Base-by-base conservation (phyloP, 2,329 filamentous ascomycete genomes). In the Davidsoniella australis region DNA sequence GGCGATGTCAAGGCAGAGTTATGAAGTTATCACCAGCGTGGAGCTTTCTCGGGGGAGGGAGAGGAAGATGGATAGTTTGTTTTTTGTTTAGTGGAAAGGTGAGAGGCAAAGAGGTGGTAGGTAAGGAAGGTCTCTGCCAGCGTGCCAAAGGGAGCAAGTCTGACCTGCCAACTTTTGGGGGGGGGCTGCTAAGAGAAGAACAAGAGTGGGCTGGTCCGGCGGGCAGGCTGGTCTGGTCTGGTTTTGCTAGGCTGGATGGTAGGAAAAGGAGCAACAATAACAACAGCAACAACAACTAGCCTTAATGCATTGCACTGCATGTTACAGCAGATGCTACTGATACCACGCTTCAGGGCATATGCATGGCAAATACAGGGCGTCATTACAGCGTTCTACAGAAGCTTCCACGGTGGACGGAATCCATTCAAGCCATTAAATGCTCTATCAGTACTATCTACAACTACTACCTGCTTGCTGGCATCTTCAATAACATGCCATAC, bases 21-120 rank as follows among this genome's bases (percentile, higher is more conserved):
- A 33, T 39, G 47, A 47, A 49, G 48, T 47, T 53, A 53, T 52
- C 50, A 53, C 47, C 40, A 53, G 47, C 51, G 48, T 50, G 44
- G 48, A 53, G 48, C 47, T 50, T 52, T 50, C 43, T 40, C 20
- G 24, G 40, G 37, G 47, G 39, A 49, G 37, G 39, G 39, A 42
- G 40, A 37, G 29, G 37, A 42, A 42, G 37, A 50, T 39, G 50
- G 18, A 33, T 40, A 40, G 26, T 49, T 45, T 42, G 16, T 39
- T 17, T 38, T 49, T 45, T 42, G 16, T 39, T 17, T 38, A 29
- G 29, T 42, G 41, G 41, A 29, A 17, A 48, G 33, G 26, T 41
- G 29, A 33, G 33, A 41, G 26, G 44, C 36, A 38, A 43, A 41
- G 33, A 18, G 42, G 29, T 12, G 38, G 49, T 33, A 38, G 33